Evolutionary conservation across 179 eudicot genomes (phyloP).

Genomic region (Camellia oleifera): DNA sequence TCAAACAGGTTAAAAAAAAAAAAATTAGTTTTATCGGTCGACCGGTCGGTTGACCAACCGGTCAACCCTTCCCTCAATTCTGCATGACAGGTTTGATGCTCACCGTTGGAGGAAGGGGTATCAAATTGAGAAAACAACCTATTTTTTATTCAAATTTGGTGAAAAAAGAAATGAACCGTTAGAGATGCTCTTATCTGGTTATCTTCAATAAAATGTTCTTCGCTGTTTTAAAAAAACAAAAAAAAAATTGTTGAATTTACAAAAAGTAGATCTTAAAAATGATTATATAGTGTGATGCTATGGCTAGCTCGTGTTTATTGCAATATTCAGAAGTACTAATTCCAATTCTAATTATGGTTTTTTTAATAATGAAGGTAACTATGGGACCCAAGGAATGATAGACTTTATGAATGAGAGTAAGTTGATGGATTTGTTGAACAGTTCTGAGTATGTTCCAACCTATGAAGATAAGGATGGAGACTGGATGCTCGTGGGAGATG

Average conservation of each 20-base stretch:
- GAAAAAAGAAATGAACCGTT: too few species aligned
- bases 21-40: too few species aligned
- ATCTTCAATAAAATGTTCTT: too few species aligned
- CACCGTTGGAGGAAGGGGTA: too few species aligned
- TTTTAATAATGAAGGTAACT: conserved; percentile 35
- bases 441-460: conserved; percentile 77
- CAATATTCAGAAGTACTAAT: not conserved
- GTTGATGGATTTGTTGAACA: conserved; percentile 63
- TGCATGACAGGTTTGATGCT: too few species aligned
- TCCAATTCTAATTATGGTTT: not conserved
- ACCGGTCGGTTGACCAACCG: too few species aligned
- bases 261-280: conserved; percentile 16
- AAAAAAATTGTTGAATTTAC: not conserved
- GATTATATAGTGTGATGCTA: conserved; percentile 2
- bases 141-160: too few species aligned
- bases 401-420: conserved; percentile 81
- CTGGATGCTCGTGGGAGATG: conserved; percentile 92
- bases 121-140: too few species aligned
- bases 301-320: not conserved
- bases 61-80: too few species aligned
- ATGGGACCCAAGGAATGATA: conserved; percentile 66
- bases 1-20: too few species aligned
- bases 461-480: conserved; percentile 87
- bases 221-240: too few species aligned
- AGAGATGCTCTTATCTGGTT: too few species aligned